Evolutionary conservation across 805 yeast genomes (phyloP).

Genomic region (Cyberlindnera samutprakarnensis): DNA sequence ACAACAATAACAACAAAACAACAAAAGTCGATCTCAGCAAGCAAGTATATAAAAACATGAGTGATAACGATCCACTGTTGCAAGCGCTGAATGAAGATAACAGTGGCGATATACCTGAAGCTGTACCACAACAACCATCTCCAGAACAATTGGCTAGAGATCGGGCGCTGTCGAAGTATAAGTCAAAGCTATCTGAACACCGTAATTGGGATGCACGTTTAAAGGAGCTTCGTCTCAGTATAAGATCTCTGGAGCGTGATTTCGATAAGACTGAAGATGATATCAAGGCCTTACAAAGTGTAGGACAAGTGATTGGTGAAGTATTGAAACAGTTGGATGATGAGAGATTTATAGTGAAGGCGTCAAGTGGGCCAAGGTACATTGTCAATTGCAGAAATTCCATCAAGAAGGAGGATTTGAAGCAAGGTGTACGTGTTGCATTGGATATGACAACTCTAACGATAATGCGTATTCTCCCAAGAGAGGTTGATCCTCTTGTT

Average conservation of each 20-base stretch:
- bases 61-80: constrained; percentile 70
- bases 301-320: constrained; percentile 96
- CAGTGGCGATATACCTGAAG: too few species aligned
- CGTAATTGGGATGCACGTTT: constrained; percentile 90
- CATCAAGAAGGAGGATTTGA: constrained; percentile 71
- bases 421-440: constrained; percentile 94
- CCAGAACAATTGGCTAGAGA: constrained; percentile 64
- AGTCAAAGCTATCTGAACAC: constrained; percentile 84
- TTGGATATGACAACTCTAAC: constrained; percentile 96
- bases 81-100: constrained; percentile 43
- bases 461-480: constrained; percentile 92
- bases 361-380: constrained; percentile 94
- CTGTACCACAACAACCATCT: constrained; percentile 21
- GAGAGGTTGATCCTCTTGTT: constrained; percentile 97
- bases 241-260: constrained; percentile 75
- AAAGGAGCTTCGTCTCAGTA: constrained; percentile 73
- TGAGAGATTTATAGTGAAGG: constrained; percentile 92
- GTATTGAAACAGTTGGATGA: constrained; percentile 92
- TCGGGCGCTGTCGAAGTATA: constrained; percentile 69
- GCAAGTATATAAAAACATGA: constrained; percentile 49
- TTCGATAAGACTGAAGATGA: constrained; percentile 94
- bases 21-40: too few species aligned
- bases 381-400: constrained; percentile 96
- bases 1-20: too few species aligned
- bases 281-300: constrained; percentile 92